A percentile compares a stretch with the other conserved stretches of the same genome.
Evolutionary conservation across 2,329 filamentous ascomycete genomes (phyloP).

Genomic region (Apiospora arundinis): DNA sequence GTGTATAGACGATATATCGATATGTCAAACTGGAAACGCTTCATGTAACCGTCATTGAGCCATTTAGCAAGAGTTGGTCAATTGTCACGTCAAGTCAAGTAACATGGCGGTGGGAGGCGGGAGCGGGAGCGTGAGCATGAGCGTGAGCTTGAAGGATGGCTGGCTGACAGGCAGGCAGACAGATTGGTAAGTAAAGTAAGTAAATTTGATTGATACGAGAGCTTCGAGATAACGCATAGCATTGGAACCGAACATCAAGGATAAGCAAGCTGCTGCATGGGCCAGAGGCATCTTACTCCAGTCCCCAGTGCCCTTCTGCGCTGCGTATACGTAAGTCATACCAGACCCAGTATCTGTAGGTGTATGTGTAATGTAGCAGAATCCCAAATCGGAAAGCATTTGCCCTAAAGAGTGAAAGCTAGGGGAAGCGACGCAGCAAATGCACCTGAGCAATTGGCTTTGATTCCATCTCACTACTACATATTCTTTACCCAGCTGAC

Average conservation of each 20-base stretch:
- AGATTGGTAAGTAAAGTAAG: neutral
- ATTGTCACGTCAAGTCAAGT: slow-evolving; percentile 1
- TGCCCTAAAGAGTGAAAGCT: neutral
- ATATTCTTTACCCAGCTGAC: neutral
- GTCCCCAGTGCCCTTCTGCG: neutral
- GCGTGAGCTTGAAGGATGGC: neutral
- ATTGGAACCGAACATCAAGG: neutral
- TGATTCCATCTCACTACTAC: neutral
- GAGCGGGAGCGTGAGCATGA: neutral
- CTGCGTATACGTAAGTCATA: neutral
- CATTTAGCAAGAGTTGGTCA: neutral
- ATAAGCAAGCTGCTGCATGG: slow-evolving; percentile 13
- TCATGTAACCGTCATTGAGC: neutral
- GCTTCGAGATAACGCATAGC: slow-evolving; percentile 13
- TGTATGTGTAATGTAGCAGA: neutral
- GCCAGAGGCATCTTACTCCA: neutral
- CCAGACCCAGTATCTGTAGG: neutral
- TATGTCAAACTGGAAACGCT: neutral
- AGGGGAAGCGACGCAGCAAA: slow-evolving; percentile 22
- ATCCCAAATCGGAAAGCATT: neutral
- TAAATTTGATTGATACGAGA: neutral
- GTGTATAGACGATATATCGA: neutral
- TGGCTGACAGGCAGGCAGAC: neutral
- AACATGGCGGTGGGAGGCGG: neutral
- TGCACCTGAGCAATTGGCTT: slow-evolving; percentile 31